phyloP scores from a whole-genome alignment of 306 rosid genomes.

The Gleditsia sinensis region DNA sequence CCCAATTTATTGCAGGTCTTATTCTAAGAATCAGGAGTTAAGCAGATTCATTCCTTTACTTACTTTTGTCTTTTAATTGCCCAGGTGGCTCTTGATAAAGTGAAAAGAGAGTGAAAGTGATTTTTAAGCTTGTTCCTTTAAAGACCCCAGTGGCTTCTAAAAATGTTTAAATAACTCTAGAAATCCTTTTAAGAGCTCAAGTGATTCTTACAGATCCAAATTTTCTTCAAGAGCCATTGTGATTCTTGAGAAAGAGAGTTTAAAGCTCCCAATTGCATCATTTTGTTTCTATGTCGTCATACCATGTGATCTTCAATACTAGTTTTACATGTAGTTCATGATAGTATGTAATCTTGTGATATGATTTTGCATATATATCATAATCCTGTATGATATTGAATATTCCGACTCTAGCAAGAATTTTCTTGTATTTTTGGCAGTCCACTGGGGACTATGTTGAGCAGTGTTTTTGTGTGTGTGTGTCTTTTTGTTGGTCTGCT shows the following conservation, averaged over 20 bases:
- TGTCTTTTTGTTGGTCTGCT: neutral
- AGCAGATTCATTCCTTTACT: neutral
- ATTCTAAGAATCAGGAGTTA: neutral
- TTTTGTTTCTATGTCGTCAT: conserved; percentile 14
- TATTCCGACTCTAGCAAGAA: neutral
- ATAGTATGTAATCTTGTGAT: neutral
- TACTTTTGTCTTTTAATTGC: neutral
- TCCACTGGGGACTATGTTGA: neutral
- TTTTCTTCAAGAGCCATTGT: neutral
- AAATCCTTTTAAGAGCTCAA: neutral
- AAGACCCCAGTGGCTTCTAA: neutral
- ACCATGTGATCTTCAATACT: neutral
- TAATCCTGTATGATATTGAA: neutral
- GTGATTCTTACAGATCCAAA: neutral
- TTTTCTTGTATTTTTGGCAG: neutral
- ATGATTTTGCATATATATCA: neutral
- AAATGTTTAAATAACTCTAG: neutral
- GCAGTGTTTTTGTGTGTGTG: neutral
- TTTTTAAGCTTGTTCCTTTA: neutral
- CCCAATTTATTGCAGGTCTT: neutral
- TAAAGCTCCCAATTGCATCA: neutral
- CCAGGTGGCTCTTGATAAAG: neutral
- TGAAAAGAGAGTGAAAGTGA: neutral
- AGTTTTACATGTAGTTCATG: neutral
- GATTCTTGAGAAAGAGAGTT: neutral